phyloP scores from a whole-genome alignment of 2,329 filamentous ascomycete species.

The Aspergillus latus region DNA sequence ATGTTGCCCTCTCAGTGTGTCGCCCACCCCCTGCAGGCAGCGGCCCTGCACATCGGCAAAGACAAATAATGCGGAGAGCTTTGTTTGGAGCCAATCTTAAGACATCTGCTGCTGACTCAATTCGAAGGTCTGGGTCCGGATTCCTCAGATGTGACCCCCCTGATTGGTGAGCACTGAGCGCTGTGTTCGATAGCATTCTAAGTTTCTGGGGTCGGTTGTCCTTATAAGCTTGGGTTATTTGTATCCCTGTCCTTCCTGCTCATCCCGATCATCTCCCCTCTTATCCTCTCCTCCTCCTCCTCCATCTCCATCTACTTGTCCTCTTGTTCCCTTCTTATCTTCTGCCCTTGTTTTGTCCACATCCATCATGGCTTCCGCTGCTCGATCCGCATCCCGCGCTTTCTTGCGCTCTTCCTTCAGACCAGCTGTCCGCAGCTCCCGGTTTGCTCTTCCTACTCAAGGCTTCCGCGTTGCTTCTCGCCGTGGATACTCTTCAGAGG shows the following conservation, averaged over 20 bases:
- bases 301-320: slow-evolving; percentile 13
- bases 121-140: slow-evolving; percentile 21
- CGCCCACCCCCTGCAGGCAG: no score
- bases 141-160: slow-evolving; percentile 9
- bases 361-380: slow-evolving; percentile 29
- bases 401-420: slow-evolving; percentile 44
- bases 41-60: no score
- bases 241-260: slow-evolving; percentile 21
- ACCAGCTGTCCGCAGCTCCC: slow-evolving; percentile 54
- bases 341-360: slow-evolving; percentile 11
- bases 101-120: slow-evolving; percentile 21
- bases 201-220: not conserved
- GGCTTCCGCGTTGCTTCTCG: slow-evolving; percentile 72
- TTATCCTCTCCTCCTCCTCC: slow-evolving; percentile 15
- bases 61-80: slow-evolving; percentile 21
- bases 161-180: slow-evolving; percentile 19
- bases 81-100: not conserved
- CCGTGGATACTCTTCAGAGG: slow-evolving; percentile 75
- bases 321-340: slow-evolving; percentile 10
- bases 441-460: slow-evolving; percentile 60
- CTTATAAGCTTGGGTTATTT: slow-evolving; percentile 13
- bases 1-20: not conserved
- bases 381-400: slow-evolving; percentile 44
- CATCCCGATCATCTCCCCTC: slow-evolving; percentile 15
- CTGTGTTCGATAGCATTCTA: slow-evolving; percentile 12